Evolutionary conservation across 768 basidiomycete genomes (phyloP), one percentile per base, ranked within the genome.

Genomic region (Agaricus subrufescens): DNA sequence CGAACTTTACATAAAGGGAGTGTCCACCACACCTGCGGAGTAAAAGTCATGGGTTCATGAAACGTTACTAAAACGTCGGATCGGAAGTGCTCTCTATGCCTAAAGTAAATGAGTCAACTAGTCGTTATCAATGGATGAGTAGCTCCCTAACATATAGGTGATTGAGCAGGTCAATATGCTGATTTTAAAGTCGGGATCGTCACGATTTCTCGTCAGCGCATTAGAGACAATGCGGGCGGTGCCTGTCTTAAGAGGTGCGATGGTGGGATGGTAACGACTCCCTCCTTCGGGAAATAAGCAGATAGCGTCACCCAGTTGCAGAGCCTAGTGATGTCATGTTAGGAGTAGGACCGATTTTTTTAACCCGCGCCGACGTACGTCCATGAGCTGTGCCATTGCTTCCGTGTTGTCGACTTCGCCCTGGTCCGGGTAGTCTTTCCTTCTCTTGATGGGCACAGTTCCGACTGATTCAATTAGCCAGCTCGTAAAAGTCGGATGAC

Each of bases 401-500:
- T 80, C 73, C 1, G 77, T 75, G 65, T 95, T 95, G 68, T 94
- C 85, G 0, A 72, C 73, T 12, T 67, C 71, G 3, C 71, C 78
- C 46, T 84, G 81, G 40, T 30, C 31, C 0, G 60, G 59, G 61
- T 77, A 80, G 64, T 95, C 93, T 60, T 87, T 91, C 51, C 82
- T 77, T 57, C 93, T 77, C 65, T 86, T 81, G 44, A 95, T 81
- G 1, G 93, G 93, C 2, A 95, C 80, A 1, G 94, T 93, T 11
- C 93, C 94, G 9, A 89, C 88, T 15, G 86, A 85, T 67, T 94
- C 91, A 49, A 95, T 91, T 19, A 95, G 78, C 92, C 93, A 94
- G 59, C 87, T 90, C 7, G 89, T 91, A 68, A 95, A 91, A 2
- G 91, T 94, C 60, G 68, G 80, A 43, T 79, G 84, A 2, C 91